Evolutionary conservation across 768 basidiomycete species (phyloP).

Genomic region (Pulveroboletus sp.): DNA sequence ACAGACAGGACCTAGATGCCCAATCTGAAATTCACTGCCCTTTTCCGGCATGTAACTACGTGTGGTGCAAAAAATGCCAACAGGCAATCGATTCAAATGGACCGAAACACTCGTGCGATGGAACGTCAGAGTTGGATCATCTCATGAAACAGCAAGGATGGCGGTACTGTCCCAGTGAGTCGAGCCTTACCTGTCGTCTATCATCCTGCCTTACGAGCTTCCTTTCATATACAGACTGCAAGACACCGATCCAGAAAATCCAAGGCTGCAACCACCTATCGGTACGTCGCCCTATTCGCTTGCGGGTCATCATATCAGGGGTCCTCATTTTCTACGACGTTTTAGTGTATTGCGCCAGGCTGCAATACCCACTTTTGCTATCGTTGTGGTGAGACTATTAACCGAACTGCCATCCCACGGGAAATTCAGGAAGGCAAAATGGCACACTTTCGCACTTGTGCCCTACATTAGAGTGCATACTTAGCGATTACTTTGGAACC

Average conservation of each 20-base stretch:
- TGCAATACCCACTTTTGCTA: constrained; percentile 60
- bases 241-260: constrained; percentile 47
- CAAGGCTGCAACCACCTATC: constrained; percentile 58
- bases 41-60: constrained; percentile 40
- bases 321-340: not conserved
- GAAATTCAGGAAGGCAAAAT: constrained; percentile 32
- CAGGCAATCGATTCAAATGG: constrained; percentile 34
- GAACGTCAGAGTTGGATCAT: constrained; percentile 46
- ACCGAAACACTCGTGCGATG: constrained; percentile 55
- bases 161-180: constrained; percentile 57
- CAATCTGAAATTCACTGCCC: constrained; percentile 46
- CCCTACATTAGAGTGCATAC: constrained; percentile 17
- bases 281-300: constrained; percentile 30
- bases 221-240: constrained; percentile 31
- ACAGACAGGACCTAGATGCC: constrained; percentile 41
- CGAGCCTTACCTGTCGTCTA: not conserved
- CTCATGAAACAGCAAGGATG: constrained; percentile 52
- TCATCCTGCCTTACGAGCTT: not conserved
- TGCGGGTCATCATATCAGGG: not conserved
- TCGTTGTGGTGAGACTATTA: constrained; percentile 42
- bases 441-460: constrained; percentile 31
- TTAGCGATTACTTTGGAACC: not conserved
- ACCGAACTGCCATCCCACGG: constrained; percentile 31
- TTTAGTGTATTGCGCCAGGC: constrained; percentile 49
- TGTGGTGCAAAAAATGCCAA: constrained; percentile 60